Conservation (phyloP, 1,139 yeast species). For the Debaryomyces sp. region DNA sequence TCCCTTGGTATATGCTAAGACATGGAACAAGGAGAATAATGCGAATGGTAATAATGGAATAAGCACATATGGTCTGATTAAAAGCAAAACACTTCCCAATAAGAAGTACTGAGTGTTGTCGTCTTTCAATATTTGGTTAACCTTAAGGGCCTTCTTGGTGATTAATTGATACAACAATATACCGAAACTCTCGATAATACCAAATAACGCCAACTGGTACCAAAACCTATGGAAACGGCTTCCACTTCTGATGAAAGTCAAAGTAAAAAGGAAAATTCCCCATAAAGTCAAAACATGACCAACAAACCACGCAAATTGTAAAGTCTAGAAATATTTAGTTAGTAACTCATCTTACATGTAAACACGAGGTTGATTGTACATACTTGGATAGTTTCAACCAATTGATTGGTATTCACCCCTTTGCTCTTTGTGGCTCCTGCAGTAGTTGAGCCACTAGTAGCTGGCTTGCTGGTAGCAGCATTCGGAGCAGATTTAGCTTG, state of each 20-base stretch:
- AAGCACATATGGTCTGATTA: constrained; percentile 47
- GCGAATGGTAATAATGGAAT: constrained; percentile 50
- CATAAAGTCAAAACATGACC: constrained; percentile 73
- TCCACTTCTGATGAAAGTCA: constrained; percentile 42
- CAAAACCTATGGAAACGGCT: constrained; percentile 38
- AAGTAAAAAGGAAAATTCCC: constrained; percentile 54
- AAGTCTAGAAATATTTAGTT: constrained; percentile 28
- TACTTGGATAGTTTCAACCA: constrained; percentile 20
- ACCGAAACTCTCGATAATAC: constrained; percentile 75
- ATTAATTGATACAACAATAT: constrained; percentile 66
- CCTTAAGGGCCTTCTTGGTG: constrained; percentile 41
- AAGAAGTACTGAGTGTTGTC: constrained; percentile 54
- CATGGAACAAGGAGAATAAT: constrained; percentile 63
- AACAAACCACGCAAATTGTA: constrained; percentile 64
- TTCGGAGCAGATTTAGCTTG: constrained; percentile 2
- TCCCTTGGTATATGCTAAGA: constrained; percentile 59
- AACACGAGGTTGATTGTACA: constrained; percentile 6
- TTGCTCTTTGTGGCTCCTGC: not conserved
- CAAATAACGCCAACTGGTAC: constrained; percentile 64
- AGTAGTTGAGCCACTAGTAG: not conserved
- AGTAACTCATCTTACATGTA: constrained; percentile 9
- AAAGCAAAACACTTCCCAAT: constrained; percentile 43
- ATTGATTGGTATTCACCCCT: constrained; percentile 13
- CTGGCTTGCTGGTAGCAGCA: constrained; percentile 3
- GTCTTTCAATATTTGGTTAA: constrained; percentile 31